A percentile compares a stretch with the other conserved stretches of the same genome.
Evolutionary conservation across 441 rosid species (phyloP).

Genomic region (Gossypium lobatum): DNA sequence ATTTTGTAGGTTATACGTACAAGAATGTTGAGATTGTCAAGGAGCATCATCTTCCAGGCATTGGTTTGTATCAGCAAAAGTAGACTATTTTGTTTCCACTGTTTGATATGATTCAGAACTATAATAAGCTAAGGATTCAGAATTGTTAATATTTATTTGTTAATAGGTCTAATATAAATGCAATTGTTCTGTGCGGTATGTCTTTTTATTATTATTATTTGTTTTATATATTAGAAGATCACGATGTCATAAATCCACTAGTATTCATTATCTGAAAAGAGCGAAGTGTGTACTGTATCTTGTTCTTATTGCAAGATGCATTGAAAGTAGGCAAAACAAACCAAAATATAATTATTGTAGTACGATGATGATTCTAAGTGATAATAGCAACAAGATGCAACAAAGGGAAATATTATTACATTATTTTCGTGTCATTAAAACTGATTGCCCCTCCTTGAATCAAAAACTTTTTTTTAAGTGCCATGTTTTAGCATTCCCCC

Average conservation of each 20-base stretch:
- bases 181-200: background rate
- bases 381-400: background rate
- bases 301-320: no score
- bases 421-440: background rate
- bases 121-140: background rate
- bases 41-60: conserved; percentile 38
- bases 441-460: background rate
- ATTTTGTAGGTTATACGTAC: conserved; percentile 56
- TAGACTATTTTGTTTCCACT: background rate
- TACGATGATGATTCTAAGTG: background rate
- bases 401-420: background rate
- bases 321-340: background rate
- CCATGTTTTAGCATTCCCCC: background rate
- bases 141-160: conserved; percentile 12
- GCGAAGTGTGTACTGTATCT: background rate
- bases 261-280: background rate
- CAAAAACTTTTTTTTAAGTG: background rate
- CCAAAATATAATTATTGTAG: background rate
- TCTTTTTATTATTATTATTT: background rate
- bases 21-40: conserved; percentile 49
- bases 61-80: conserved; percentile 28
- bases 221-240: background rate
- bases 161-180: background rate
- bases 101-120: background rate
- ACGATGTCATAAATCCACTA: background rate